phyloP scores from a whole-genome alignment of 768 basidiomycete species.

The Trametes cinnabarina region DNA sequence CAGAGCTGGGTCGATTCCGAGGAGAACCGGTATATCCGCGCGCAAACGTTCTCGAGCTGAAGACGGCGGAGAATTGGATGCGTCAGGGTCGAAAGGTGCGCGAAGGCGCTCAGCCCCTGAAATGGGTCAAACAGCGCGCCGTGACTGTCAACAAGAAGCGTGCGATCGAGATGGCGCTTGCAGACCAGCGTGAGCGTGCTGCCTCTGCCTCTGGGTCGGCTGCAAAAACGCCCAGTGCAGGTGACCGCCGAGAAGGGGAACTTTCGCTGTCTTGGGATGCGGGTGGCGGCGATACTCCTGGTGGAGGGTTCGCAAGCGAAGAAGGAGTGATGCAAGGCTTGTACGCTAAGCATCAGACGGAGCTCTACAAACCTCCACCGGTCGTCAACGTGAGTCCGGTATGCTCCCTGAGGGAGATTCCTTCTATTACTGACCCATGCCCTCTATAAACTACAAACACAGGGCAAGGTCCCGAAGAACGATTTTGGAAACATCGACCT shows the following conservation, averaged over 20 bases:
- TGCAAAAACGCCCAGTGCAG: slow-evolving; percentile 24
- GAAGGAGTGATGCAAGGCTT: slow-evolving; percentile 81
- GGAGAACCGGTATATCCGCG: slow-evolving; percentile 92
- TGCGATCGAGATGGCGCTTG: slow-evolving; percentile 60
- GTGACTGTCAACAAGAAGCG: slow-evolving; percentile 77
- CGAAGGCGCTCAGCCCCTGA: slow-evolving; percentile 79
- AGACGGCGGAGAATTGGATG: slow-evolving; percentile 95
- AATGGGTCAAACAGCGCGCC: slow-evolving; percentile 83
- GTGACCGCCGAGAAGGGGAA: slow-evolving; percentile 32
- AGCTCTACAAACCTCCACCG: slow-evolving; percentile 73
- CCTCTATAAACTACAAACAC: background rate
- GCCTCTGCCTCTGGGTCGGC: slow-evolving; percentile 3
- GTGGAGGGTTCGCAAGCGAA: slow-evolving; percentile 30
- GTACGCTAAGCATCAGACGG: slow-evolving; percentile 84
- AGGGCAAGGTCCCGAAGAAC: slow-evolving; percentile 95
- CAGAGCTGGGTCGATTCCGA: slow-evolving; percentile 87
- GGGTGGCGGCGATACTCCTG: background rate
- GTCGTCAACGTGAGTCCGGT: slow-evolving; percentile 69
- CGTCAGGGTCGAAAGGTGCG: slow-evolving; percentile 75
- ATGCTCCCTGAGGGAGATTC: background rate
- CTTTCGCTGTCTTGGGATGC: slow-evolving; percentile 2
- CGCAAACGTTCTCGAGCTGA: slow-evolving; percentile 77
- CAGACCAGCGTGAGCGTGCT: slow-evolving; percentile 34
- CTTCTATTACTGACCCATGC: background rate
- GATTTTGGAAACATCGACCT: slow-evolving; percentile 96